A percentile compares a stretch with the other conserved stretches of the same genome.
Conservation (phyloP, 495 filamentous ascomycete genomes). For the Penicillium coffeae region DNA sequence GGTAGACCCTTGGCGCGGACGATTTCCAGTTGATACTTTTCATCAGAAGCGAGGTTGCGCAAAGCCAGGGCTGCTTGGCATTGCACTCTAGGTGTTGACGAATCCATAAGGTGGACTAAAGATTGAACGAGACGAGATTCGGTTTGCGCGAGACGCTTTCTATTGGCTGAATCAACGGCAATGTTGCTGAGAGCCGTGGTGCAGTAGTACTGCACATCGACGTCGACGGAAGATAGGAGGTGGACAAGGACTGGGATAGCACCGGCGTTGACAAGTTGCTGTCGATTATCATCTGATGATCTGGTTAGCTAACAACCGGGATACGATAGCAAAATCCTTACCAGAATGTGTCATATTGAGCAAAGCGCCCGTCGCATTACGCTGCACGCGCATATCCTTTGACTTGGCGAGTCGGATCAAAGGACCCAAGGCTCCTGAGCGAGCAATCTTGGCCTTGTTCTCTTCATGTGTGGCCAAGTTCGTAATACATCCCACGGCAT, state of each 20-base stretch:
- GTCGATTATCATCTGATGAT: constrained; percentile 82
- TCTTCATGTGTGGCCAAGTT: constrained; percentile 98
- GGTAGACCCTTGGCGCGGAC: constrained; percentile 80
- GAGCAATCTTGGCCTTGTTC: constrained; percentile 97
- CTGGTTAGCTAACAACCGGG: constrained; percentile 10
- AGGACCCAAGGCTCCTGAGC: constrained; percentile 86
- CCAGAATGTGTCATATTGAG: constrained; percentile 99
- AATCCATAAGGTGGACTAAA: constrained; percentile 94
- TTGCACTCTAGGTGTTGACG: constrained; percentile 93
- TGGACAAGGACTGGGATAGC: constrained; percentile 96
- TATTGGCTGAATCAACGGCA: constrained; percentile 86
- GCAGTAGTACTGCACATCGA: constrained; percentile 99
- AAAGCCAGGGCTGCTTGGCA: constrained; percentile 95
- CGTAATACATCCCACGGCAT: constrained; percentile 97
- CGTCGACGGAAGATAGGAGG: constrained; percentile 82
- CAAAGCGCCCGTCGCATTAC: constrained; percentile 93
- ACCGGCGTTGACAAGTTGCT: constrained; percentile 93
- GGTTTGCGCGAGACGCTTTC: constrained; percentile 82
- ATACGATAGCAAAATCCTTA: constrained; percentile 41
- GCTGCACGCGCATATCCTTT: constrained; percentile 96
- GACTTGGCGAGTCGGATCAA: constrained; percentile 91
- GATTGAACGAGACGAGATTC: constrained; percentile 88
- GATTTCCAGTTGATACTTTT: constrained; percentile 98
- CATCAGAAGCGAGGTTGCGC: constrained; percentile 92
- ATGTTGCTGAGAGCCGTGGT: constrained; percentile 98